phyloP scores from a whole-genome alignment of 306 rosid genomes.

The Cicer bijugum region DNA sequence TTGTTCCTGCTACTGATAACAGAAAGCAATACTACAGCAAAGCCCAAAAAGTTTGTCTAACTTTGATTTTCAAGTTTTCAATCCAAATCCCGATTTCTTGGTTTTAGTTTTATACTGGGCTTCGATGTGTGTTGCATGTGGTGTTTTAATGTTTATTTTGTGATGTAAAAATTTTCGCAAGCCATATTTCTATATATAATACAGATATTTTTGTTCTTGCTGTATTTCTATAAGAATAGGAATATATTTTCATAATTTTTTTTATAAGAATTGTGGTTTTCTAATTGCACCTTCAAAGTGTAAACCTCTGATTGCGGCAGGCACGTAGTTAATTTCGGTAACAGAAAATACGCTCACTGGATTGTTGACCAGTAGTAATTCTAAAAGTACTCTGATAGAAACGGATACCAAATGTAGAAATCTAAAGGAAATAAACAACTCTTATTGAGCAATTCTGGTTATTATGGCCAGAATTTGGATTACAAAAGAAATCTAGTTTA shows the following conservation, averaged over 20 bases:
- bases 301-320: constrained; percentile 13
- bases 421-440: no score
- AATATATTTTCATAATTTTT: constrained; percentile 1
- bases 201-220: constrained; percentile 7
- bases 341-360: constrained; percentile 23
- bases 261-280: background rate
- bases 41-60: constrained; percentile 82
- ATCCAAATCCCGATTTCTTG: constrained; percentile 29
- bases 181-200: background rate
- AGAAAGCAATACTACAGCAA: constrained; percentile 79
- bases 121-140: constrained; percentile 4
- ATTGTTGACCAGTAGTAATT: constrained; percentile 24
- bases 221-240: constrained; percentile 21
- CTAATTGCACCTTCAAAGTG: background rate
- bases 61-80: constrained; percentile 29
- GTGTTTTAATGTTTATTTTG: constrained; percentile 29
- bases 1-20: constrained; percentile 84
- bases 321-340: constrained; percentile 21
- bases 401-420: no score
- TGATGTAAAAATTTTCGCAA: constrained; percentile 16
- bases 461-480: no score
- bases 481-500: no score
- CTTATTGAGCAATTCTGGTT: no score
- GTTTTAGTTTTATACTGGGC: background rate
- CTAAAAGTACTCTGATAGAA: background rate